phyloP scores from a whole-genome alignment of 2,329 filamentous ascomycete genomes.

The Epicoccum sorghinum region DNA sequence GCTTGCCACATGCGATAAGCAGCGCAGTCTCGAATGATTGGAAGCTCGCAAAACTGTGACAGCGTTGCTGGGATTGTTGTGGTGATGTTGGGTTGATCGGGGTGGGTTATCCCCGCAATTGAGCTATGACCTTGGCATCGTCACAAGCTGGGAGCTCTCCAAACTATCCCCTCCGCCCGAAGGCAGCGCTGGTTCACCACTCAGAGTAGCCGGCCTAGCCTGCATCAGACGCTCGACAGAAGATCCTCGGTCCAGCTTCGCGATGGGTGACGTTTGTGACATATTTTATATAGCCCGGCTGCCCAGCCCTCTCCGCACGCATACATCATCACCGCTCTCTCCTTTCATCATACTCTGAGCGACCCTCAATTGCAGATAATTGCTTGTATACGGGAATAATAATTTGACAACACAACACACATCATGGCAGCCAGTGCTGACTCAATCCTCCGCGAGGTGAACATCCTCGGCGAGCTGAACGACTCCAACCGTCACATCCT shows the following conservation, averaged over 20 bases:
- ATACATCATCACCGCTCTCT: conserved; percentile 35
- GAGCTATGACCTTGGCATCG: conserved; percentile 37
- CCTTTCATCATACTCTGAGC: conserved; percentile 13
- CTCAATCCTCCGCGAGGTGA: conserved; percentile 83
- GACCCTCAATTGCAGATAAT: conserved; percentile 7
- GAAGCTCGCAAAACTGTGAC: conserved; percentile 1
- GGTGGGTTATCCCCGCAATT: conserved; percentile 33
- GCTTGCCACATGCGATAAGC: conserved; percentile 18
- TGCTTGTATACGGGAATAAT: conserved; percentile 14
- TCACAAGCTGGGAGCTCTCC: conserved; percentile 43
- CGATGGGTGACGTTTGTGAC: conserved; percentile 43
- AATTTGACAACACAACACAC: conserved; percentile 6
- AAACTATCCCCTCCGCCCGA: conserved; percentile 34
- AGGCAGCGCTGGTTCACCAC: conserved; percentile 33
- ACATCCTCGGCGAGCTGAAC: conserved; percentile 79
- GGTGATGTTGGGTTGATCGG: conserved; percentile 16
- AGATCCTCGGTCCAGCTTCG: conserved; percentile 43
- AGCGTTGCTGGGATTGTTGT: conserved; percentile 19
- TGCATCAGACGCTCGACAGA: conserved; percentile 31
- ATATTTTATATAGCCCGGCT: conserved; percentile 35
- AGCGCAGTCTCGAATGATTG: conserved; percentile 9
- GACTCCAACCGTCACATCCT: conserved; percentile 88
- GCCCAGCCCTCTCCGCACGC: conserved; percentile 34
- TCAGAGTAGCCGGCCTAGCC: conserved; percentile 39
- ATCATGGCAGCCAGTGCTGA: conserved; percentile 62